phyloP scores from a whole-genome alignment of 306 rosid species.

The Lathyrus oleraceus region DNA sequence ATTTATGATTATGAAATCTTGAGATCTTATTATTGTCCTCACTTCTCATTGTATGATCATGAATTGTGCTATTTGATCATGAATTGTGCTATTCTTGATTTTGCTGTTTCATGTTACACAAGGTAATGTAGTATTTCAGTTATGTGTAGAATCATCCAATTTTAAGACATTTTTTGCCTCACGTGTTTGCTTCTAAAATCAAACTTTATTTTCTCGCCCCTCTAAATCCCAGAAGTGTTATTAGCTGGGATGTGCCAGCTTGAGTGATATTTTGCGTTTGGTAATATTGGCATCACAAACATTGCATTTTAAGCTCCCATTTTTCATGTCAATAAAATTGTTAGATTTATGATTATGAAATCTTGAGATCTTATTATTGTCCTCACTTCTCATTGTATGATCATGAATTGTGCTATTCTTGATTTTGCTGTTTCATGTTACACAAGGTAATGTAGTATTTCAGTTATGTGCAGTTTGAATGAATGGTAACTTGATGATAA shows the following conservation, averaged over 20 bases:
- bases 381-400: background rate
- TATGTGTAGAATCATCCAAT: conserved; percentile 42
- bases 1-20: too few relatives aligned
- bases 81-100: too few relatives aligned
- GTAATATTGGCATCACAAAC: conserved; percentile 34
- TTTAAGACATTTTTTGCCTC: conserved; percentile 8
- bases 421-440: background rate
- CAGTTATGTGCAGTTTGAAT: background rate
- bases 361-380: background rate
- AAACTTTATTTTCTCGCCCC: conserved; percentile 29
- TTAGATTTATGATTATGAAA: conserved; percentile 11
- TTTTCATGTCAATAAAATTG: conserved; percentile 44
- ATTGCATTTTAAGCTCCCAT: conserved; percentile 10
- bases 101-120: too few relatives aligned
- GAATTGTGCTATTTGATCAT: too few relatives aligned
- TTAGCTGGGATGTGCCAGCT: conserved; percentile 41
- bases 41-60: too few relatives aligned
- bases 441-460: background rate
- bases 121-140: too few relatives aligned
- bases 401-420: background rate
- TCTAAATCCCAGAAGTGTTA: conserved; percentile 31
- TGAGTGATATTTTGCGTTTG: conserved; percentile 33
- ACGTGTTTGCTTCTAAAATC: conserved; percentile 27
- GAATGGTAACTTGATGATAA: background rate
- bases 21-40: too few relatives aligned